Evolutionary conservation across 140 eudicot species (phyloP), one percentile per base, ranked within the genome.

Genomic region (Anethum foeniculum): DNA sequence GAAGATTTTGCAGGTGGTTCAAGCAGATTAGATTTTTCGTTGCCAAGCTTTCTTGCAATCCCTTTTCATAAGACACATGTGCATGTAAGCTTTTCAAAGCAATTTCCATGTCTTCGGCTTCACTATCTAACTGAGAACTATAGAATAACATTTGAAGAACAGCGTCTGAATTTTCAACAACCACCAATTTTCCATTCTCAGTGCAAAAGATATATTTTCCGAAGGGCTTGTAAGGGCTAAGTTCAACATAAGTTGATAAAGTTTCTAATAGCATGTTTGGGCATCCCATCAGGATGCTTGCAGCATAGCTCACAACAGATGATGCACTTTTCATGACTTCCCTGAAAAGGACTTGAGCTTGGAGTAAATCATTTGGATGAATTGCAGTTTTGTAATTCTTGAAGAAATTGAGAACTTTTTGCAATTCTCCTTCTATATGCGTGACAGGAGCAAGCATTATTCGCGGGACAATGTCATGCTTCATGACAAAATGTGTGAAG

Each of bases 181-280:
- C 76, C 3, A 88, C 85, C 39, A 85, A 82, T 65, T 90, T 87
- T 27, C 88, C 84, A 27, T 64, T 84, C 36, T 93, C 94, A 65
- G 88, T 80, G 77, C 92, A 88, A 81, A 91, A 90, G 9, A 94
- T 80, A 23, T 86, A 91, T 7, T 54, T 71, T 18, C 97, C 98
- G 19, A 87, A 94, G 30, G 97, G 96, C 77, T 96, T 85, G 85
- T 94, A 91, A 30, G 97, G 96, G 77, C 92, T 86, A 64, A 91
- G 91, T 68, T 89, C 80, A 15, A 90, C 75, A 60, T 85, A 87
- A 58, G 84, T 87, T 12, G 92, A 75, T 41, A 93, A 60, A 54
- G 85, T 88, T n/a, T 89, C 90, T 74, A 86, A 83, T 58, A 94
- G 56, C 46, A 78, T 78, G 68, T 81, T 86, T 49, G 96, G 83